Conservation (phyloP, 495 filamentous ascomycete genomes). For the Aspergillus egyptiacus region DNA sequence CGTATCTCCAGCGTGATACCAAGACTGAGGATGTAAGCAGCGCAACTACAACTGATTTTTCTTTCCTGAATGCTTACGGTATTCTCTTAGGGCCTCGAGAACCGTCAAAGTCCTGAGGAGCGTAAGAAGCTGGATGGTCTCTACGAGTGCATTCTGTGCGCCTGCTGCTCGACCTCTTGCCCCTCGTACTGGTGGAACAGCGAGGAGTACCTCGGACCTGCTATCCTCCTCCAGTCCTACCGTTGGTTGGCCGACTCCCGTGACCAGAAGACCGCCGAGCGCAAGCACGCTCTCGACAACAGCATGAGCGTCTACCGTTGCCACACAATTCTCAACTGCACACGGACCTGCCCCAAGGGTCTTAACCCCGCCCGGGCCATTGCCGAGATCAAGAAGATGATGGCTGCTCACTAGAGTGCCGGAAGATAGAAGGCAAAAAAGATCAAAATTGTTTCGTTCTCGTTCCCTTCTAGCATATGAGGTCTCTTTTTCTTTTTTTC, state of each 20-base stretch:
- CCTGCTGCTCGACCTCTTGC: constrained; percentile 97
- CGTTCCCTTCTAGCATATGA: constrained; percentile 19
- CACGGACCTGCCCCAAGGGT: constrained; percentile 94
- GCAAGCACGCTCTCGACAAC: constrained; percentile 90
- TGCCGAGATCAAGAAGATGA: constrained; percentile 96
- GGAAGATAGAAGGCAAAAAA: constrained; percentile 18
- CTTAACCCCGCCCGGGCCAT: constrained; percentile 92
- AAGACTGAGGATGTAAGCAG: constrained; percentile 64
- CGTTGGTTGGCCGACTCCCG: constrained; percentile 90
- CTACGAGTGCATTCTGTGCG: constrained; percentile 99
- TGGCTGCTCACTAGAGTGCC: constrained; percentile 49
- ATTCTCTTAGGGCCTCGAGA: constrained; percentile 69
- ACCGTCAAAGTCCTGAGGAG: constrained; percentile 80
- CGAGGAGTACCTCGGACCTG: constrained; percentile 95
- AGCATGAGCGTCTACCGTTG: constrained; percentile 97
- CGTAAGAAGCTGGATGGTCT: constrained; percentile 96
- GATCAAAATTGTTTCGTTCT: constrained; percentile 33
- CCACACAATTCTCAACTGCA: constrained; percentile 99
- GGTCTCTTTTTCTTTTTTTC: constrained; percentile 26
- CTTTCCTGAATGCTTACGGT: constrained; percentile 10
- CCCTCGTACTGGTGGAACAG: constrained; percentile 99
- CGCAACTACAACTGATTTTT: neutral
- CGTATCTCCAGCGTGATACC: constrained; percentile 86
- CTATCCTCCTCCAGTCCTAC: constrained; percentile 93
- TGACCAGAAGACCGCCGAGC: constrained; percentile 79